Conservation (phyloP, 257 asterid species). For the Salvia miltiorrhiza region DNA sequence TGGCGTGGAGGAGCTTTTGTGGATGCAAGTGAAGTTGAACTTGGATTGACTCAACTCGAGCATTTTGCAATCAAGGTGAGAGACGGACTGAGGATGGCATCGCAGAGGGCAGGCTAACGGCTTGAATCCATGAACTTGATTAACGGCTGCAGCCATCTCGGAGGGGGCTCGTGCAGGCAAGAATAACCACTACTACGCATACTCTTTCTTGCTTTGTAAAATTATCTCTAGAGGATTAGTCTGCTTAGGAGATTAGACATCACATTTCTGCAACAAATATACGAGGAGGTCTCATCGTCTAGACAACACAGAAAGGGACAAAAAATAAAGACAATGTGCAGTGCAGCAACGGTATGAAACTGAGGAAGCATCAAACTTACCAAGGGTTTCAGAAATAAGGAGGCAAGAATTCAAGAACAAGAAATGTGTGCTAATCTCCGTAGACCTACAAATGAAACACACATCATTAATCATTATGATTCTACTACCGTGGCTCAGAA, state of each 20-base stretch:
- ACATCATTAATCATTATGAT: neutral
- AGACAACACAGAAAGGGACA: neutral
- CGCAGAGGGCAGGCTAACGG: conserved; percentile 73
- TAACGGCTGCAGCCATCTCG: conserved; percentile 84
- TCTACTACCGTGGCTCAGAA: neutral
- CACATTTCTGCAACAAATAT: conserved; percentile 46
- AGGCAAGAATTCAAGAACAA: conserved; percentile 37
- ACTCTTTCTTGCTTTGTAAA: conserved; percentile 49
- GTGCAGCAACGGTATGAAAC: neutral
- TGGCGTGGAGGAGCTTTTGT: conserved; percentile 84
- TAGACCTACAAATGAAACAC: conserved; percentile 42
- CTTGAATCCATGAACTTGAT: conserved; percentile 74
- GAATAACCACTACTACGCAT: conserved; percentile 49
- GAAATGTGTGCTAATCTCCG: conserved; percentile 73
- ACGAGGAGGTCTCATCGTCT: no score
- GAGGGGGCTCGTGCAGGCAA: conserved; percentile 50
- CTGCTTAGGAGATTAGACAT: conserved; percentile 86
- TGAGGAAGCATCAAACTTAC: conserved; percentile 25
- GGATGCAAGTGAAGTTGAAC: conserved; percentile 48
- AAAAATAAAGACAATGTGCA: neutral
- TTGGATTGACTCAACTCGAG: conserved; percentile 50
- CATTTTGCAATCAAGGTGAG: conserved; percentile 71
- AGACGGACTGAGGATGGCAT: conserved; percentile 74
- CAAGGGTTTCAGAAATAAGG: conserved; percentile 34
- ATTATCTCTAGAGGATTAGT: conserved; percentile 44